Base-by-base conservation (phyloP, 441 rosid species). In the Populus hybrid region DNA sequence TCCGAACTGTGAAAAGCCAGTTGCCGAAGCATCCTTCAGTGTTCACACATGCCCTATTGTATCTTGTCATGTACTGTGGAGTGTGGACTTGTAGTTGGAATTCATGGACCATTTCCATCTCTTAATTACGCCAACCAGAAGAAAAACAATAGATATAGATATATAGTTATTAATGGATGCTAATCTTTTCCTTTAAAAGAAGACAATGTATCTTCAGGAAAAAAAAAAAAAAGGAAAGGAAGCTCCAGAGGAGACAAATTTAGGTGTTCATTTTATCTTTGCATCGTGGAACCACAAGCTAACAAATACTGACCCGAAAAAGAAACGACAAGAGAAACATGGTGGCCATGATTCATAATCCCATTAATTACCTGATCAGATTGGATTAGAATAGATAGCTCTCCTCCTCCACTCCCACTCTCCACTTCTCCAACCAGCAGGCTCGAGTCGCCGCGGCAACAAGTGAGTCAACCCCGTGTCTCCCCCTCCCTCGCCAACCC, bases 401-500 rank as follows among this genome's bases (percentile, higher is more conserved):
- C 57, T 61, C 28, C 40, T 38, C 24, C 77, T 12, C 67, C 50
- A 20, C 72, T n/a, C 8, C 36, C 7, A 30, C 32, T 34, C 8
- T 35, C 16, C 20, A 4, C 32, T 35, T 16, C 24, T 1, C 61
- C 32, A 38, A 20, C 69, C 70, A 57, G 63, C 2, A 11, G 16
- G 26, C 71, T 57, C 79, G 72, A 71, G 16, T 81, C 81, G 79
- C 79, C 76, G 70, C 79, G 9, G n/a, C 53, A 28, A 67, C 50
- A 7, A 50, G 75, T 9, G 76, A 57, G 78, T 77, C 78, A 70
- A 57, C 76, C 73, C 78, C 68, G 26, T 16, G 72, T 70, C 81
- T 1, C 76, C n/a, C 12, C 59, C 11, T 3, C 61, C 57, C 32
- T 30, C 32, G 32, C 32, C 32, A 30, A 30, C 32, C 32, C 32